Percentiles rank a stretch among this genome's conserved stretches.
Conservation (phyloP, 345 rosid species). For the Reutealis trisperma region DNA sequence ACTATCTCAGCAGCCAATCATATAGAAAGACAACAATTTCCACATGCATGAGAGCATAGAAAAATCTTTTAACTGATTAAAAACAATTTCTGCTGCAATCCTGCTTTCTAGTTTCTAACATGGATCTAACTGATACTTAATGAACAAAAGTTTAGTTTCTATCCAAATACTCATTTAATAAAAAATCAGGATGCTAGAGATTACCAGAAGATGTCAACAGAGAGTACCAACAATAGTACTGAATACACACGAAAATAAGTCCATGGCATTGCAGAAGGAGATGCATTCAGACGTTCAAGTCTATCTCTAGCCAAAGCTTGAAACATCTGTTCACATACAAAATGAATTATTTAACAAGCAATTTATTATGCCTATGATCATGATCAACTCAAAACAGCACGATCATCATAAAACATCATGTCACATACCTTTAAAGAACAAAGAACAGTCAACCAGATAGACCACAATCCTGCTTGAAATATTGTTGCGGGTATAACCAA, state of each 20-base stretch:
- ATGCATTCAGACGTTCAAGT: slow-evolving; percentile 90
- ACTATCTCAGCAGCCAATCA: no score
- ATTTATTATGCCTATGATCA: slow-evolving; percentile 9
- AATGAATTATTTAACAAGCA: not conserved
- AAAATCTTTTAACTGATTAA: not conserved
- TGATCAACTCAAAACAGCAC: slow-evolving; percentile 21
- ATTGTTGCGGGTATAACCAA: slow-evolving; percentile 82
- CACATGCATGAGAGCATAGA: not conserved
- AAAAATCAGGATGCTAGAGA: slow-evolving; percentile 22
- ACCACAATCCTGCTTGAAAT: slow-evolving; percentile 87
- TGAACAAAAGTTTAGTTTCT: not conserved
- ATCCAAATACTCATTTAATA: not conserved
- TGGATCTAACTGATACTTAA: not conserved
- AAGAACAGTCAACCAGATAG: slow-evolving; percentile 75
- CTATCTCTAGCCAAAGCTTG: slow-evolving; percentile 99
- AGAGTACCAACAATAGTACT: slow-evolving; percentile 70
- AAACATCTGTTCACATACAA: slow-evolving; percentile 65
- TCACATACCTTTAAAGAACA: slow-evolving; percentile 81
- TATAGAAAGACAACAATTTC: not conserved
- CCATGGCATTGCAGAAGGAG: slow-evolving; percentile 91
- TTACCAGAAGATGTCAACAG: slow-evolving; percentile 80
- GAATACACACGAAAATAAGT: slow-evolving; percentile 87
- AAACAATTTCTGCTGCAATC: not conserved
- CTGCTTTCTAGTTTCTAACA: not conserved
- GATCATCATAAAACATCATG: slow-evolving; percentile 13